Evolutionary conservation across 1,284 basidiomycete genomes (phyloP).

Genomic region (Rhodotorula mucilaginosa): DNA sequence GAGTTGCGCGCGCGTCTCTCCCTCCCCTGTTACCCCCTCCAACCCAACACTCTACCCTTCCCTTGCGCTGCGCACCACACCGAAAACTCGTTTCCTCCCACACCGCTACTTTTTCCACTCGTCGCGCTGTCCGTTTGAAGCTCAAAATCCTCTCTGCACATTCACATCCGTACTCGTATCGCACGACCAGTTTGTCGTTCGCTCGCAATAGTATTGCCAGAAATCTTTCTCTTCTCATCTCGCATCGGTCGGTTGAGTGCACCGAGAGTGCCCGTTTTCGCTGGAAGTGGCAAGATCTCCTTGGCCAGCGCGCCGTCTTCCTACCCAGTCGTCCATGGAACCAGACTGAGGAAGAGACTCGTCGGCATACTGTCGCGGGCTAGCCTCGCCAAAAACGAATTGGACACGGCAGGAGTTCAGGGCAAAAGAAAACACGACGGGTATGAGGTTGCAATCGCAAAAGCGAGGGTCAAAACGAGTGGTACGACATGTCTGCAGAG

Average conservation of each 20-base stretch:
- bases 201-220: not conserved
- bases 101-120: not conserved
- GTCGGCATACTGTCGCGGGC: no score
- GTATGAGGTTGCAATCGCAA: no score
- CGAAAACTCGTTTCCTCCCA: not conserved
- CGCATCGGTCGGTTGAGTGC: not conserved
- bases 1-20: no score
- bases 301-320: not conserved
- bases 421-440: no score
- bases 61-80: not conserved
- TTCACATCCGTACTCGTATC: conserved; percentile 2
- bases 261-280: not conserved
- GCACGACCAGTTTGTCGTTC: not conserved
- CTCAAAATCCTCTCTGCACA: not conserved
- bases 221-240: not conserved
- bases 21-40: no score
- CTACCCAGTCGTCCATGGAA: not conserved
- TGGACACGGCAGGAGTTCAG: no score
- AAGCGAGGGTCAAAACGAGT: no score
- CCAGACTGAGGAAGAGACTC: no score
- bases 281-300: not conserved
- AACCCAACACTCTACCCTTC: not conserved
- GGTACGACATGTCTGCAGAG: no score
- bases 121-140: not conserved
- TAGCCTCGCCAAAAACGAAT: not conserved